Evolutionary conservation across 108 stramenopile genomes (phyloP).

Genomic region (Skeletonema grethae): DNA sequence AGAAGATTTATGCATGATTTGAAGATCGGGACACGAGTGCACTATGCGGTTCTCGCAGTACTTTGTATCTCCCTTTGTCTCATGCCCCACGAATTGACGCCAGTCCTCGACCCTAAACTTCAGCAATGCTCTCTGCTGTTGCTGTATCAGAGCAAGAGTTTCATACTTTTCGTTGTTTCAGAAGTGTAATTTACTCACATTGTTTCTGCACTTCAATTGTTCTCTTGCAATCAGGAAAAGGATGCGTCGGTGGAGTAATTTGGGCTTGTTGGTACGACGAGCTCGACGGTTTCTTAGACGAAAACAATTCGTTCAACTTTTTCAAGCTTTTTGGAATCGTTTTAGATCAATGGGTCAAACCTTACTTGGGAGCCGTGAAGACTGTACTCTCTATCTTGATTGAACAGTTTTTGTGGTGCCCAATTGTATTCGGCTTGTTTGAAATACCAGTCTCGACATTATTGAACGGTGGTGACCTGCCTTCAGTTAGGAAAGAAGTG

Average conservation of each 20-base stretch:
- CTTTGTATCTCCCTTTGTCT: constrained; percentile 4
- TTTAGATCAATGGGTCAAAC: constrained; percentile 6
- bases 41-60: not conserved
- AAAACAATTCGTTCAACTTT: constrained; percentile 13
- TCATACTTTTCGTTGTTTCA: not conserved
- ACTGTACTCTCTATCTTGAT: constrained; percentile 17
- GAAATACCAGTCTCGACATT: constrained; percentile 59
- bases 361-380: not conserved
- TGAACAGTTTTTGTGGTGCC: constrained; percentile 59
- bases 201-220: too few relatives aligned
- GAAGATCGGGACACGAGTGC: not conserved
- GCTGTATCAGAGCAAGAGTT: not conserved
- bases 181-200: too few relatives aligned
- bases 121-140: not conserved
- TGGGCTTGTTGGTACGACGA: constrained; percentile 34
- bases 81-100: constrained; percentile 20
- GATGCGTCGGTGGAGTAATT: constrained; percentile 28
- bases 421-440: constrained; percentile 52
- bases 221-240: constrained; percentile 18
- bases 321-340: constrained; percentile 12
- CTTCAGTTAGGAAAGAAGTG: constrained; percentile 46
- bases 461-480: constrained; percentile 35
- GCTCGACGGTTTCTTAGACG: constrained; percentile 9
- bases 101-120: constrained; percentile 33
- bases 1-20: not conserved